Evolutionary conservation across 768 basidiomycete genomes (phyloP).

Genomic region (Favolaschia claudopus): DNA sequence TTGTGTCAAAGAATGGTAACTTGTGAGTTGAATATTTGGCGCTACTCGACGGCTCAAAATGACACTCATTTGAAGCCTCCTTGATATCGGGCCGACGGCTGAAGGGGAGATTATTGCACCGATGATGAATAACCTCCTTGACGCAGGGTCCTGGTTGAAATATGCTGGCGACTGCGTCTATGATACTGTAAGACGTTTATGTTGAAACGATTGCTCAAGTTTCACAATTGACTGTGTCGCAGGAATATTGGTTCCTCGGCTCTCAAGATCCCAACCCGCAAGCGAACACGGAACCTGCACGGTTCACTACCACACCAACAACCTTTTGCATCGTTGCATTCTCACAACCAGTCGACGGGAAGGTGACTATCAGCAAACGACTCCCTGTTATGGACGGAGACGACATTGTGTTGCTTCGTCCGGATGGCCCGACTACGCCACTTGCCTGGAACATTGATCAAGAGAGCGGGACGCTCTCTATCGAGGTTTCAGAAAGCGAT

Average conservation of each 20-base stretch:
- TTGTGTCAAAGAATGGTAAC: slow-evolving; percentile 70
- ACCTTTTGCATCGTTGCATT: slow-evolving; percentile 61
- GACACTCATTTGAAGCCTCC: slow-evolving; percentile 41
- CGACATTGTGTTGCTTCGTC: slow-evolving; percentile 48
- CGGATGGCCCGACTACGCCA: slow-evolving; percentile 20
- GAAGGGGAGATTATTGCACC: slow-evolving; percentile 61
- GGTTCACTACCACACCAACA: slow-evolving; percentile 58
- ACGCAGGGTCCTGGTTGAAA: slow-evolving; percentile 60
- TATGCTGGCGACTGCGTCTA: slow-evolving; percentile 61
- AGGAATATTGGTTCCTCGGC: slow-evolving; percentile 59
- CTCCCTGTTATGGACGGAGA: slow-evolving; percentile 55
- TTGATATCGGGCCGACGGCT: slow-evolving; percentile 63
- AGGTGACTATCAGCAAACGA: slow-evolving; percentile 45
- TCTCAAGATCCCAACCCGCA: slow-evolving; percentile 45
- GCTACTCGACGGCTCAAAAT: neutral
- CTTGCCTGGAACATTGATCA: slow-evolving; percentile 42
- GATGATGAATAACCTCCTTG: slow-evolving; percentile 54
- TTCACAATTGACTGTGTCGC: neutral
- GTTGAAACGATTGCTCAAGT: neutral
- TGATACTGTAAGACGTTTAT: slow-evolving; percentile 57
- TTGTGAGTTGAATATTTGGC: slow-evolving; percentile 45
- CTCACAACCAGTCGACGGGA: slow-evolving; percentile 39
- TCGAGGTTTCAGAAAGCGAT: slow-evolving; percentile 35
- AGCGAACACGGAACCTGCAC: slow-evolving; percentile 35
- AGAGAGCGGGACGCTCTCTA: slow-evolving; percentile 36